phyloP scores from a whole-genome alignment of 1,139 yeast species.

The Blastobotrys ciferrii region DNA sequence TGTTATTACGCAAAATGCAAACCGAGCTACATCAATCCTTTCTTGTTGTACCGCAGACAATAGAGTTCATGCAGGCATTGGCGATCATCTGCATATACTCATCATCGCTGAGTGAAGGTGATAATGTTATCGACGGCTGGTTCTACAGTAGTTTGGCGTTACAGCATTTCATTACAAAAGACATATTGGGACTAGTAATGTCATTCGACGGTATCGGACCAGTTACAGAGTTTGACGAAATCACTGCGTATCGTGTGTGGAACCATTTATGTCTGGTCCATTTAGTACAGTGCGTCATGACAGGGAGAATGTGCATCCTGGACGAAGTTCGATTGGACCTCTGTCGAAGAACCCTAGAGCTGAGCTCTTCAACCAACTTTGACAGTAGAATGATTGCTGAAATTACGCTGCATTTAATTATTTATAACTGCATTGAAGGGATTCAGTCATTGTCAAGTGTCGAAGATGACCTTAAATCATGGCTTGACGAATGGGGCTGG shows the following conservation, averaged over 20 bases:
- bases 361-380: conserved; percentile 69
- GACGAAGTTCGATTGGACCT: conserved; percentile 64
- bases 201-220: conserved; percentile 37
- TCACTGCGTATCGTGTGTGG: conserved; percentile 60
- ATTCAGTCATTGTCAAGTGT: conserved; percentile 34
- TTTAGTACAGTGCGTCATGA: conserved; percentile 61
- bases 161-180: conserved; percentile 54
- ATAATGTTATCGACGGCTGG: conserved; percentile 58
- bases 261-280: conserved; percentile 74
- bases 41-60: conserved; percentile 43
- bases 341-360: conserved; percentile 59
- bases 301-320: conserved; percentile 73
- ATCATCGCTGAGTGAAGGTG: conserved; percentile 54
- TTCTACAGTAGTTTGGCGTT: conserved; percentile 56
- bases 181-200: conserved; percentile 38
- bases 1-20: conserved; percentile 38
- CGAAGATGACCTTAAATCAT: conserved; percentile 45
- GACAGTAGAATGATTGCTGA: conserved; percentile 86
- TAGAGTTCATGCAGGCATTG: conserved; percentile 65
- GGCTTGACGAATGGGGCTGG: conserved; percentile 74
- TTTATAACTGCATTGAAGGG: conserved; percentile 60
- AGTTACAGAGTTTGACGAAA: conserved; percentile 48
- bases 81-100: conserved; percentile 63
- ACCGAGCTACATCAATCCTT: conserved; percentile 49
- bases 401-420: conserved; percentile 58